Base-by-base conservation (phyloP, 139 green algal genomes). In the Chlamydomonas urium region DNA sequence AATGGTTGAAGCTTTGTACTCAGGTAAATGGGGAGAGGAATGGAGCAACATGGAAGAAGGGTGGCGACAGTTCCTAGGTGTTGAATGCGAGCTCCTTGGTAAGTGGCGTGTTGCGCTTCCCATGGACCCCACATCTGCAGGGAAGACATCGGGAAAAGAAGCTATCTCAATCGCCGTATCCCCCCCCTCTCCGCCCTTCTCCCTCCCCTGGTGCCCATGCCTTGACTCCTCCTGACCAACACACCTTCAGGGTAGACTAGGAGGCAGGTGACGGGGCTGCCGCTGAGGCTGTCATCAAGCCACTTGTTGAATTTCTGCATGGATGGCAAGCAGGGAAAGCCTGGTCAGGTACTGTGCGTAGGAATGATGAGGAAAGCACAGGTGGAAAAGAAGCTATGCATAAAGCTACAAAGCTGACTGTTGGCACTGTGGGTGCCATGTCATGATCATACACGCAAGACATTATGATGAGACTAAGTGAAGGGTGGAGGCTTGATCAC, bases 191-290 rank as follows among this genome's bases (percentile, higher is more conserved):
- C n/a, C n/a, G n/a, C n/a, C n/a, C n/a, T 56, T 56, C 17, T 26
- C 21, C 17, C 45, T 26, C 17, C 17, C 45, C 45, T 56, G 21
- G 45, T 56, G 21, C 17, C 21, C 45, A 56, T 21, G 17, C 17
- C 45, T 56, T 21, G 21, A 21, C 17, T 17, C 21, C 17, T 26
- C 45, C 17, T 17, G 17, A 56, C 21, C 21, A 14, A 63, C 24
- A 34, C 53, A 63, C 87, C 88, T 79, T 93, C 88, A 36, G 88
- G 88, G 65, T 92, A 93, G 0, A 93, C 82, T 33, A 89, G 79
- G 2, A 93, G 45, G 24, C 86, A 83, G 26, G 83, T 76, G 26
- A 85, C 47, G 3, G 75, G 79, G 66, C 79, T 89, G 26, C 29
- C 36, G 1, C 47, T 32, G 2, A 91, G 65, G 32, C 72, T 80